A percentile compares a stretch with the other conserved stretches of the same genome.
phyloP scores from a whole-genome alignment of 148 eudicot genomes.

The Persicaria maculosa region DNA sequence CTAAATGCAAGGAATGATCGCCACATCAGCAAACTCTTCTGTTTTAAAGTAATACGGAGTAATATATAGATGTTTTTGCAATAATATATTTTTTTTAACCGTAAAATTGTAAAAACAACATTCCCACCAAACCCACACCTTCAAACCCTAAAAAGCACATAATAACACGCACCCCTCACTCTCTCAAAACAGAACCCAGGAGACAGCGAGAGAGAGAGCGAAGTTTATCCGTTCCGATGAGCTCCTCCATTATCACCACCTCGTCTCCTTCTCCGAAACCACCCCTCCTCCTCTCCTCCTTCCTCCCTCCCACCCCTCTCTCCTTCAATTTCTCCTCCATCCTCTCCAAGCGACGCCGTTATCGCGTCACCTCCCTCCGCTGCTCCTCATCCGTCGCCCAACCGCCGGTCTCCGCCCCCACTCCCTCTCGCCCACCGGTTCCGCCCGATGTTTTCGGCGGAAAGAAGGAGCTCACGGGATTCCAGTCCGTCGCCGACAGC shows the following conservation, averaged over 20 bases:
- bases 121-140: background rate
- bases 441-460: conserved; percentile 41
- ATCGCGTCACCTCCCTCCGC: conserved; percentile 30
- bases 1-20: too few relatives aligned
- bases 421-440: conserved; percentile 12
- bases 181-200: conserved; percentile 1
- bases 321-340: conserved; percentile 8
- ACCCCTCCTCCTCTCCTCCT: conserved; percentile 23
- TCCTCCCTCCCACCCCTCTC: conserved; percentile 19
- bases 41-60: too few relatives aligned
- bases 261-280: conserved; percentile 26
- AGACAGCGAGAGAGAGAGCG: conserved; percentile 14
- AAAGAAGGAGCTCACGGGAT: conserved; percentile 46
- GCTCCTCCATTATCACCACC: conserved; percentile 22
- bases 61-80: too few relatives aligned
- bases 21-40: too few relatives aligned
- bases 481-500: conserved; percentile 50
- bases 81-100: background rate
- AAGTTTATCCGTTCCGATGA: conserved; percentile 15
- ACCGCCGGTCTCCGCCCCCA: background rate
- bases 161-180: background rate
- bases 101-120: background rate
- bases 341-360: conserved; percentile 15
- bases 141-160: conserved; percentile 8
- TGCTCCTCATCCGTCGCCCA: background rate